Evolutionary conservation across 768 basidiomycete species (phyloP), one percentile per base, ranked within the genome.

Genomic region (Amanita subjunquillea): DNA sequence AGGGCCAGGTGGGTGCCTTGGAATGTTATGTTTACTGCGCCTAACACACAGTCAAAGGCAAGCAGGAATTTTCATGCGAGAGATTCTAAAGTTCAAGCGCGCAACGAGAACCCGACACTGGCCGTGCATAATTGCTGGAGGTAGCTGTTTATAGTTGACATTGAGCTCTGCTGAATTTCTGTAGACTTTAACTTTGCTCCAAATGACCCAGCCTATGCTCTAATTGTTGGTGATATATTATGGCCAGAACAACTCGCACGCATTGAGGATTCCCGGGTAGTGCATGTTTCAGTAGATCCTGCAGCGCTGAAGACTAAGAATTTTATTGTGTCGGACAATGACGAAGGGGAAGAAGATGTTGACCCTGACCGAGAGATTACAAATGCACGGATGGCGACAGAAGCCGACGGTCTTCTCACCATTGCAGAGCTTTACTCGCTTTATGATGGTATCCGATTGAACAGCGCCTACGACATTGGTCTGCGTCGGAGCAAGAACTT

Each of bases 111-210:
- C 69, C 39, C 61, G 65, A 1, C 55, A 72, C 42, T 95, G 91
- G 91, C 87, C 92, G 0, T 84, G 83, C 53, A 70, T 94, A 52
- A 70, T 96, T 37, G 81, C 87, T 0, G 94, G 94, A 63, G 93
- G 94, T 90, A 63, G 60, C 68, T 60, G 38, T 5, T 56, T 36
- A 40, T 34, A 32, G 22, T 9, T 45, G 41, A n/a, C 17, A 20
- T 25, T 22, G 17, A 7, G 27, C 20, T 42, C 12, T 13, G 43
- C 25, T 30, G 10, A 5, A 25, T 23, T 41, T 13, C 25, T 27
- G 41, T 20, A 94, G 94, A 98, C 66, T 92, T 96, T 69, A 98
- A 97, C 65, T 89, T 90, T 50, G 67, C 80, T 12, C 95, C 95
- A 0, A 75, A 75, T 56, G 92, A 94, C 62, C 73, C 89, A 4